phyloP scores from a whole-genome alignment of 2,329 filamentous ascomycete species.

The Venturia pyrina region DNA sequence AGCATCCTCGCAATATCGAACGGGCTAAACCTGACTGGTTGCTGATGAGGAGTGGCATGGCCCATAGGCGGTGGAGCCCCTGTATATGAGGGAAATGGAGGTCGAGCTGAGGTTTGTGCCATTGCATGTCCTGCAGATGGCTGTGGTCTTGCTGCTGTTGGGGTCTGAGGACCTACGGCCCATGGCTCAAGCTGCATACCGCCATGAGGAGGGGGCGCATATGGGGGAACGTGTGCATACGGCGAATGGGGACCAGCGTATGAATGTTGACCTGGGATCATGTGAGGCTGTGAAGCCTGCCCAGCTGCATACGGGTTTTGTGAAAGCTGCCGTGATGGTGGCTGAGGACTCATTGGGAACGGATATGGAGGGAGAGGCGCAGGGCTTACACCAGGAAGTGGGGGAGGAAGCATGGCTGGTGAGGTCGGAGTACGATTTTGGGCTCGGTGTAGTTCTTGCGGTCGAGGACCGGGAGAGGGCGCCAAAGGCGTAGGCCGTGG shows the following conservation, averaged over 20 bases:
- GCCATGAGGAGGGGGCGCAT: slow-evolving; percentile 16
- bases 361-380: slow-evolving; percentile 9
- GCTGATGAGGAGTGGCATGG: neutral
- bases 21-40: neutral
- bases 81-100: neutral
- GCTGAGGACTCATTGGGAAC: slow-evolving; percentile 5
- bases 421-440: slow-evolving; percentile 22
- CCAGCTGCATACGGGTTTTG: slow-evolving; percentile 7
- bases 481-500: slow-evolving; percentile 16
- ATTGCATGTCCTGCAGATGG: slow-evolving; percentile 12
- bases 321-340: neutral
- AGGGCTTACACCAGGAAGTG: slow-evolving; percentile 21
- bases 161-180: slow-evolving; percentile 35
- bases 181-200: slow-evolving; percentile 40
- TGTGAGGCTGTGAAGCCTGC: neutral
- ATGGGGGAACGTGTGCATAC: neutral
- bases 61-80: neutral
- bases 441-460: slow-evolving; percentile 21
- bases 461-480: slow-evolving; percentile 18
- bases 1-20: slow-evolving; percentile 10
- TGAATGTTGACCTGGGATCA: neutral
- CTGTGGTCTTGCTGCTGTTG: slow-evolving; percentile 27
- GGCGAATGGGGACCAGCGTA: neutral
- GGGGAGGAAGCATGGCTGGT: slow-evolving; percentile 26
- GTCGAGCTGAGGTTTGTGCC: slow-evolving; percentile 4